Percentiles rank a stretch among this genome's conserved stretches.
phyloP scores from a whole-genome alignment of 805 yeast genomes.

The Saturnispora diversa region DNA sequence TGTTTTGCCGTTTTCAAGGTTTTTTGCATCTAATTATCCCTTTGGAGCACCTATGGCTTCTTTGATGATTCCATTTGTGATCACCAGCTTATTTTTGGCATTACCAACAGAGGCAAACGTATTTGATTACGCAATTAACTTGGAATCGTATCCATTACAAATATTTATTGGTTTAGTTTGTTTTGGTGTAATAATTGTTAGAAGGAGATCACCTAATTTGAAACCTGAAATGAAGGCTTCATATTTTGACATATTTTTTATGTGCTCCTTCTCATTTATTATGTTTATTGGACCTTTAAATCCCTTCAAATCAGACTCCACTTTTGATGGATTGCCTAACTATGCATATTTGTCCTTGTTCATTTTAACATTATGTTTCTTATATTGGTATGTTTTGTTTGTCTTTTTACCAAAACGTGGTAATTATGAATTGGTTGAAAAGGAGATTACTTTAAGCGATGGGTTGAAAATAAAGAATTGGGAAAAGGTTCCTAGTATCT shows the following conservation, averaged over 20 bases:
- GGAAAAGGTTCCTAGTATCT: slow-evolving; percentile 31
- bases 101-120: slow-evolving; percentile 42
- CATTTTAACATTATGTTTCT: slow-evolving; percentile 35
- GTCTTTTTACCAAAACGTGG: slow-evolving; percentile 38
- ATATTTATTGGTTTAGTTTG: slow-evolving; percentile 45
- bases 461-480: slow-evolving; percentile 53
- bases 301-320: slow-evolving; percentile 31
- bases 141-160: slow-evolving; percentile 46
- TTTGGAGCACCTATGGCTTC: slow-evolving; percentile 45
- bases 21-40: slow-evolving; percentile 50
- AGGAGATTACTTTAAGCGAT: slow-evolving; percentile 39
- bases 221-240: slow-evolving; percentile 47
- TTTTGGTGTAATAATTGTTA: slow-evolving; percentile 47
- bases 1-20: slow-evolving; percentile 40
- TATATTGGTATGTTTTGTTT: slow-evolving; percentile 52
- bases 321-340: slow-evolving; percentile 36
- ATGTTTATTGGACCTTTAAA: slow-evolving; percentile 44
- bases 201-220: slow-evolving; percentile 42
- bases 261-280: slow-evolving; percentile 39
- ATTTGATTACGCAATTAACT: slow-evolving; percentile 42
- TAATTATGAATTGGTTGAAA: slow-evolving; percentile 38
- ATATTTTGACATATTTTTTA: slow-evolving; percentile 38
- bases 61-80: slow-evolving; percentile 34
- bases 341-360: slow-evolving; percentile 41
- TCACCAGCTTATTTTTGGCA: slow-evolving; percentile 35